These are phyloP conservation scores for Paramecium biaurelia DNA, from an alignment of 73 alveolate species.

Conservation along the genomic window DNA sequence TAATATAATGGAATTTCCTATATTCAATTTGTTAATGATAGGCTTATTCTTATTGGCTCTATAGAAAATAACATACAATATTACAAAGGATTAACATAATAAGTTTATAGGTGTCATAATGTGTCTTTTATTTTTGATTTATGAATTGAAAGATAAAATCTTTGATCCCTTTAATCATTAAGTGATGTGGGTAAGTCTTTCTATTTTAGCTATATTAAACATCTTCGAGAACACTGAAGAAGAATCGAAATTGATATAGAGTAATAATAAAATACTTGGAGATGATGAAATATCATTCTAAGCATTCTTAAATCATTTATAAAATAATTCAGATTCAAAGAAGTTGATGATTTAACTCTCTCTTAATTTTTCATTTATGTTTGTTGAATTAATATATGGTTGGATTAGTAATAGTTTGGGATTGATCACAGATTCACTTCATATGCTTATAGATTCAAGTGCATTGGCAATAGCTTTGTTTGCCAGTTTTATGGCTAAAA, in stretches of 20 bases:
- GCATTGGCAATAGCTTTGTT: slow-evolving; percentile 94
- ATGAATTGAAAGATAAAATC: not conserved
- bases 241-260: not conserved
- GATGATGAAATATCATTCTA: not conserved
- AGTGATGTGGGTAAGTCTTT: not conserved
- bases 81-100: not conserved
- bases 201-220: not conserved
- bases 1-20: not conserved
- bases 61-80: not conserved
- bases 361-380: slow-evolving; percentile 91
- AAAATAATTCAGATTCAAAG: not conserved
- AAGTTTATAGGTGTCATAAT: not conserved
- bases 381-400: slow-evolving; percentile 97
- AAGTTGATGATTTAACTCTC: not conserved
- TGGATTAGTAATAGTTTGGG: slow-evolving; percentile 89
- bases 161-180: not conserved
- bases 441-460: slow-evolving; percentile 96
- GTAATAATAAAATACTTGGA: not conserved
- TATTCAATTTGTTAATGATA: not conserved
- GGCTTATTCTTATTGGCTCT: not conserved
- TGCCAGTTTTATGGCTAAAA: slow-evolving; percentile 89
- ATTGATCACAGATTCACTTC: slow-evolving; percentile 94
- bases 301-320: not conserved
- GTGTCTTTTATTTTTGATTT: not conserved
- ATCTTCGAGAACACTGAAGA: not conserved